A percentile compares a stretch with the other conserved stretches of the same genome.
Conservation (phyloP, 345 rosid species). For the Salix exigua region DNA sequence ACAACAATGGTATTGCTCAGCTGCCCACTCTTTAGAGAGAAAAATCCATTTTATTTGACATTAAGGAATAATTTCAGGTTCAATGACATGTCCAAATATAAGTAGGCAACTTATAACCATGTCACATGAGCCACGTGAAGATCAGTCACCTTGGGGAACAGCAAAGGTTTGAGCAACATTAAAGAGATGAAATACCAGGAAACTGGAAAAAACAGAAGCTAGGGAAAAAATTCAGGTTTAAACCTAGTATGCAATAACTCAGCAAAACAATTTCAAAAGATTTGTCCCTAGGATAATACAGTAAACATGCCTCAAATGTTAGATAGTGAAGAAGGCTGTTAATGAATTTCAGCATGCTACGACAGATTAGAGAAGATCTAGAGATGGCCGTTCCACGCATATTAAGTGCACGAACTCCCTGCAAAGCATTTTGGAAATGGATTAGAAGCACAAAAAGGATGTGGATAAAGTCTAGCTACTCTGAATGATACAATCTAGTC, state of each 20-base stretch:
- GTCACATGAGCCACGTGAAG: neutral
- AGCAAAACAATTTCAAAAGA: neutral
- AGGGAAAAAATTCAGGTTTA: neutral
- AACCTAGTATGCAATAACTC: neutral
- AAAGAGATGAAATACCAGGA: neutral
- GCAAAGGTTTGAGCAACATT: too few relatives aligned
- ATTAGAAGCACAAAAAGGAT: conserved; percentile 17
- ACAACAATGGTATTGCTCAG: neutral
- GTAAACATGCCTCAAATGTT: conserved; percentile 84
- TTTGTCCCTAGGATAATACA: neutral
- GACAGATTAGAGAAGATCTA: conserved; percentile 92
- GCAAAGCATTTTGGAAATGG: conserved; percentile 21
- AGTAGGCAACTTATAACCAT: neutral
- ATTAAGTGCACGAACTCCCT: conserved; percentile 81
- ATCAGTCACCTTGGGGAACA: neutral
- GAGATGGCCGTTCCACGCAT: conserved; percentile 69
- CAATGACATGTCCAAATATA: neutral
- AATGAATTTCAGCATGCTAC: conserved; percentile 94
- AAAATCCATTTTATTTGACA: neutral
- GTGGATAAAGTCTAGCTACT: neutral
- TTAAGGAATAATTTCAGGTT: neutral
- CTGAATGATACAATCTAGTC: conserved; percentile 13
- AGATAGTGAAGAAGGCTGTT: conserved; percentile 93
- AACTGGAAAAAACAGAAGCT: neutral
- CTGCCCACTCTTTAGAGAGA: too few relatives aligned